Percentiles rank a stretch among this genome's conserved stretches.
These are phyloP conservation scores for Astragalus membranaceus DNA, from an alignment of 306 rosid species.

Conservation along the genomic window DNA sequence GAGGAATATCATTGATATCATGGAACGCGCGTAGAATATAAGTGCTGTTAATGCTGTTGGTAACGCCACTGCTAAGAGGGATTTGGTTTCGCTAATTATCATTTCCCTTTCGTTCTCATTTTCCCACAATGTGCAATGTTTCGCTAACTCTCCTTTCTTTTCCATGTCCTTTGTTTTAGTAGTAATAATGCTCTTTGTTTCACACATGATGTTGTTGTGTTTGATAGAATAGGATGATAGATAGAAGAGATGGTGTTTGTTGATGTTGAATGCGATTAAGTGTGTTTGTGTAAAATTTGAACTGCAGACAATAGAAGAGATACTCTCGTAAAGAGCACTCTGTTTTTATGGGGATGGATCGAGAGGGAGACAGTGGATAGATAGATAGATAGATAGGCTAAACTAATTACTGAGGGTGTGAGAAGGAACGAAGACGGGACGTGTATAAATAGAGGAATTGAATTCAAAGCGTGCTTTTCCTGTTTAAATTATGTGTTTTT, in stretches of 20 bases:
- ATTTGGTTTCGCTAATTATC: conserved; percentile 30
- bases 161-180: background rate
- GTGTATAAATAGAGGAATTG: conserved; percentile 29
- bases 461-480: background rate
- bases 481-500: background rate
- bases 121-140: background rate
- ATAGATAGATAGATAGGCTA: background rate
- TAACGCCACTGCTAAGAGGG: conserved; percentile 47
- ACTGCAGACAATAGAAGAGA: conserved; percentile 1
- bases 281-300: background rate
- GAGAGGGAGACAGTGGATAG: background rate
- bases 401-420: background rate
- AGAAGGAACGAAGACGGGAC: background rate
- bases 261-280: background rate
- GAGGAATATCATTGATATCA: conserved; percentile 75
- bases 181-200: background rate
- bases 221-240: too few species aligned
- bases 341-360: background rate
- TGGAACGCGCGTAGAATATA: conserved; percentile 78
- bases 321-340: conserved; percentile 45
- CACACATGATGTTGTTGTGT: background rate
- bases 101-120: background rate
- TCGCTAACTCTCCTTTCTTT: background rate
- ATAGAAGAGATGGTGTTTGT: too few species aligned
- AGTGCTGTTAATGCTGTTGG: conserved; percentile 67